Evolutionary conservation across 345 rosid genomes (phyloP).

Genomic region (Eucalyptus sp.): DNA sequence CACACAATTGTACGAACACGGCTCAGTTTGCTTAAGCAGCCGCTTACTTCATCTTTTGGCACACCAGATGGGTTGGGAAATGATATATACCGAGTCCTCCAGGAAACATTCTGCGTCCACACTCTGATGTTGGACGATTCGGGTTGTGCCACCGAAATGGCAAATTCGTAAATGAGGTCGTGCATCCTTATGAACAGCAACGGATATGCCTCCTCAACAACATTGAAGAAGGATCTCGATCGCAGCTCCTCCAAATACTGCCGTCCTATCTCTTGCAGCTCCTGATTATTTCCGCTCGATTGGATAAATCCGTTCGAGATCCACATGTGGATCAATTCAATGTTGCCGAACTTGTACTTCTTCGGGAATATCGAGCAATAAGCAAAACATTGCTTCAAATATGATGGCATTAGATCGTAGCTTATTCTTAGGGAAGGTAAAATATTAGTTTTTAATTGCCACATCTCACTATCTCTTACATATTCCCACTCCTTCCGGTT

Average conservation of each 20-base stretch:
- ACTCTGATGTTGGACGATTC: background rate
- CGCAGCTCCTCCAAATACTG: no score
- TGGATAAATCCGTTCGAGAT: no score
- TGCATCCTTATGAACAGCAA: background rate
- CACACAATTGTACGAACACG: background rate
- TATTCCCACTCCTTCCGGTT: no score
- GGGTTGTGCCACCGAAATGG: background rate
- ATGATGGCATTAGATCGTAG: no score
- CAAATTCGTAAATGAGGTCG: conserved; percentile 18
- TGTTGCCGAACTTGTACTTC: rapidly evolving
- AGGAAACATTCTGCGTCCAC: background rate
- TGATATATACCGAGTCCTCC: background rate
- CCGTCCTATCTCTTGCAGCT: no score
- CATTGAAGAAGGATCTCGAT: background rate
- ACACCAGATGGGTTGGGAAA: background rate
- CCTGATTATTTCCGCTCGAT: no score
- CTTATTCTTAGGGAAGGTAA: no score
- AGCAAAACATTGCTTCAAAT: no score
- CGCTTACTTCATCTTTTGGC: background rate
- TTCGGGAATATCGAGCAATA: no score
- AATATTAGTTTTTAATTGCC: no score
- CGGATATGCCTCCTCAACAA: background rate
- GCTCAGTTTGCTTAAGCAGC: background rate
- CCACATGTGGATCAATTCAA: no score
- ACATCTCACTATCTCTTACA: no score